phyloP scores from a whole-genome alignment of 257 asterid genomes.

The Echium plantagineum region DNA sequence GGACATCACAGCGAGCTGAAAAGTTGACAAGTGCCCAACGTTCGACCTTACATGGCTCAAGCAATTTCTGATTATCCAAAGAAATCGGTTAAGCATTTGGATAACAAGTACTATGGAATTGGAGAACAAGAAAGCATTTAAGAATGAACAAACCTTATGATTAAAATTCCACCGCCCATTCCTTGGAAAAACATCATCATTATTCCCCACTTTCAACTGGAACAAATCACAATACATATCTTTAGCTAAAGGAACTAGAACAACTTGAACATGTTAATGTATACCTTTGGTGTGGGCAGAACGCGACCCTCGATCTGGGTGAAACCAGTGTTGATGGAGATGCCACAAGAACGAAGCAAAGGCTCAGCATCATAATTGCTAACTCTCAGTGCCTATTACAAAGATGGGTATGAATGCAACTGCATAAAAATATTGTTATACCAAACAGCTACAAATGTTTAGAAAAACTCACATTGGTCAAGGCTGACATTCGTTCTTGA shows the following conservation, averaged over 20 bases:
- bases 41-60: slow-evolving; percentile 52
- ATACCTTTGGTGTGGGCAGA: slow-evolving; percentile 41
- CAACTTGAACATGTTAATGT: neutral
- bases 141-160: slow-evolving; percentile 41
- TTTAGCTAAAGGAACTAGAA: neutral
- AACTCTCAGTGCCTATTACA: slow-evolving; percentile 22
- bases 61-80: slow-evolving; percentile 39
- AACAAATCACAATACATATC: neutral
- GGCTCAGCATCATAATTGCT: slow-evolving; percentile 24
- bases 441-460: no score
- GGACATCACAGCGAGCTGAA: slow-evolving; percentile 73
- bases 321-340: slow-evolving; percentile 23
- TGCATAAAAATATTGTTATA: neutral
- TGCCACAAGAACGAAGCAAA: slow-evolving; percentile 29
- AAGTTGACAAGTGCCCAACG: slow-evolving; percentile 87
- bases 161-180: slow-evolving; percentile 90
- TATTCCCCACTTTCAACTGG: slow-evolving; percentile 80
- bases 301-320: slow-evolving; percentile 38
- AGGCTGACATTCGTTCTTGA: slow-evolving; percentile 24
- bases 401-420: neutral
- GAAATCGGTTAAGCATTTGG: slow-evolving; percentile 1
- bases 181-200: slow-evolving; percentile 63
- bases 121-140: neutral
- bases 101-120: no score
- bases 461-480: slow-evolving; percentile 26